Evolutionary conservation across 2,329 filamentous ascomycete genomes (phyloP), one percentile per base, ranked within the genome.

Genomic region (Blastomyces parvus): DNA sequence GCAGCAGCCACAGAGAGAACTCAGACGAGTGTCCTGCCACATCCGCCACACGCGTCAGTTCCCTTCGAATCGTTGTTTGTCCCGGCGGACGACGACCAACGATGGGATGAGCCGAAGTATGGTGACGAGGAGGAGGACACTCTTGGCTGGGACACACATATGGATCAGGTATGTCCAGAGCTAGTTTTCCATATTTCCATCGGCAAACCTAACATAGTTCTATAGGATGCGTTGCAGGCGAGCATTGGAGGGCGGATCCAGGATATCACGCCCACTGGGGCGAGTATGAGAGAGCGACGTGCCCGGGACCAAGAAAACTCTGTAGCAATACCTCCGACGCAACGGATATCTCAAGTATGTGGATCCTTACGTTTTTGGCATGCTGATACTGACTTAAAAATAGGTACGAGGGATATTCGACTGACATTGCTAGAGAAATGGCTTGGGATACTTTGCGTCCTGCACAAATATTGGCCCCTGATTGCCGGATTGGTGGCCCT

Each of bases 31-130:
- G 27, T 36, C 40, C 66, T 62, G 44, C 71, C 74, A 60, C 65
- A 62, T 22, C 66, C 62, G 44, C 71, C 74, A 60, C 65, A 62
- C 33, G 71, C 74, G 42, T 78, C 62, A 78, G 80, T 81, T 30
- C 82, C 83, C 64, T 72, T 78, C 1, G 79, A 86, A 61, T 85
- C 82, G 67, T 74, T 88, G 6, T 88, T 88, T 68, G 79, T 88
- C 57, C 81, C 83, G 17, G 78, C 78, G n/a, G 82, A 86, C 64
- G 83, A 86, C 64, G 66, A 86, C 67, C 76, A 77, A 46, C 77
- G 80, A 61, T 88, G 85, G 85, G 84, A 86, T 68, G 84, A 84
- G 33, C 76, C 81, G 25, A 81, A 83, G 63, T 81, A 79, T 62
- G 79, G 79, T 27, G 75, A 79, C 27, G 78, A 85, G 56, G 79